Conservation (phyloP, 2,329 filamentous ascomycete genomes). For the Xylariomycetidae sp. region DNA sequence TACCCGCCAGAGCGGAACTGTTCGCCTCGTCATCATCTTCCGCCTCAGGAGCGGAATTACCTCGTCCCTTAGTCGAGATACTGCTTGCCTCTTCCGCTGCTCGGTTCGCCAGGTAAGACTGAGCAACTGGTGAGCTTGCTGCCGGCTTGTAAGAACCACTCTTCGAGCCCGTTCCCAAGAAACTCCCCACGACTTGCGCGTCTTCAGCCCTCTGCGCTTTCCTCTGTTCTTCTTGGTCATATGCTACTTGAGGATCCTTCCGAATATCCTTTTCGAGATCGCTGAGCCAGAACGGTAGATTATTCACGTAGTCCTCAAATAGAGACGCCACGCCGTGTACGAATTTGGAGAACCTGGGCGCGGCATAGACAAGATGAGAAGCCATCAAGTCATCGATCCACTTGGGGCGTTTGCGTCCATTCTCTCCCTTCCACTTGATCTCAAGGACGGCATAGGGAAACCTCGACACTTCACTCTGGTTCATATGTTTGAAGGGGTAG, state of each 20-base stretch:
- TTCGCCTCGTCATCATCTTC: conserved; percentile 28
- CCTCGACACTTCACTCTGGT: conserved; percentile 83
- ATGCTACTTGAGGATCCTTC: conserved; percentile 84
- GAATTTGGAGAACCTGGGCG: conserved; percentile 93
- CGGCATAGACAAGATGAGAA: conserved; percentile 86
- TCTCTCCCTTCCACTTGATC: conserved; percentile 76
- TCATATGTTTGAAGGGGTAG: conserved; percentile 82
- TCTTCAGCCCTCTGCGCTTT: conserved; percentile 79
- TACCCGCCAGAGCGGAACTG: conserved; percentile 14
- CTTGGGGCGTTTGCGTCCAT: conserved; percentile 62
- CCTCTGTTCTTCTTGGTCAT: conserved; percentile 84
- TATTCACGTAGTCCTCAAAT: conserved; percentile 95
- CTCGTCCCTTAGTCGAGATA: conserved; percentile 14
- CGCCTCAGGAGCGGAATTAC: conserved; percentile 19
- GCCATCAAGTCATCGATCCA: conserved; percentile 92
- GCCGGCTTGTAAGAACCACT: conserved; percentile 53
- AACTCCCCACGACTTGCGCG: conserved; percentile 82
- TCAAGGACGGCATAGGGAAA: conserved; percentile 91
- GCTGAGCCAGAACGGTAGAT: conserved; percentile 91
- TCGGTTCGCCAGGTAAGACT: conserved; percentile 57
- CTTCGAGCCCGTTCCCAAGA: conserved; percentile 56
- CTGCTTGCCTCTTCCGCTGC: conserved; percentile 40
- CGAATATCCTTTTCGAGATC: conserved; percentile 91
- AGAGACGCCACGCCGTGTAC: conserved; percentile 87
- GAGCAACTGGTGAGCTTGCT: conserved; percentile 63